phyloP scores from a whole-genome alignment of 2,329 filamentous ascomycete species.

The Diaporthe velutina region DNA sequence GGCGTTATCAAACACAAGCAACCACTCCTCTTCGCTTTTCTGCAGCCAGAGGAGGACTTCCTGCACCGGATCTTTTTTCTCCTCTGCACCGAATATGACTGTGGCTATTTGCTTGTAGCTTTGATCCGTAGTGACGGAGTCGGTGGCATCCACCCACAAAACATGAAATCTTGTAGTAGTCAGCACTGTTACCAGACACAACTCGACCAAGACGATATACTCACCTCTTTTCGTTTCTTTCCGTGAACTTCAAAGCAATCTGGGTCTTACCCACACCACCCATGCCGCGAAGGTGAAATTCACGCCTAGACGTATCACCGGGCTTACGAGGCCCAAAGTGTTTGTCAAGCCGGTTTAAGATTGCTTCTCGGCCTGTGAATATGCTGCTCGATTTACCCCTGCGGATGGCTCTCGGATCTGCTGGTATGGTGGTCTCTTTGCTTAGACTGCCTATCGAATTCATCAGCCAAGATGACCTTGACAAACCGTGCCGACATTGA shows the following conservation, averaged over 20 bases:
- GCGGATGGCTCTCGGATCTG: constrained; percentile 11
- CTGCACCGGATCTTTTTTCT: neutral
- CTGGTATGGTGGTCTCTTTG: constrained; percentile 39
- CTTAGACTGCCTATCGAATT: constrained; percentile 35
- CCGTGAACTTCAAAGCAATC: constrained; percentile 46
- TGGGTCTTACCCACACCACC: constrained; percentile 50
- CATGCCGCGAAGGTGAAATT: constrained; percentile 47
- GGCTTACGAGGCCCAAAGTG: constrained; percentile 37
- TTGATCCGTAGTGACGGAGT: constrained; percentile 40
- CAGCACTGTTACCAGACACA: too few relatives aligned
- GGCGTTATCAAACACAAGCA: constrained; percentile 49
- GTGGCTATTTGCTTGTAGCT: too few relatives aligned
- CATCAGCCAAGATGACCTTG: neutral
- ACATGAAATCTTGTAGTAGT: too few relatives aligned
- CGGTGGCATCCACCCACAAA: constrained; percentile 47
- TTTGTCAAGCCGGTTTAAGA: constrained; percentile 42
- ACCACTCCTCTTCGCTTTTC: constrained; percentile 43
- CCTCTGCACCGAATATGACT: too few relatives aligned
- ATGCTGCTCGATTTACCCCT: constrained; percentile 40
- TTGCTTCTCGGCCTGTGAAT: constrained; percentile 46
- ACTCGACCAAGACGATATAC: too few relatives aligned
- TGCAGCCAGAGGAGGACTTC: constrained; percentile 41
- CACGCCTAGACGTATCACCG: constrained; percentile 30
- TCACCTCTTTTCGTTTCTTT: constrained; percentile 40
- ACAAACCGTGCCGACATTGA: too few relatives aligned